Conservation (phyloP, 768 basidiomycete species). For the Lyophyllum shimeji region DNA sequence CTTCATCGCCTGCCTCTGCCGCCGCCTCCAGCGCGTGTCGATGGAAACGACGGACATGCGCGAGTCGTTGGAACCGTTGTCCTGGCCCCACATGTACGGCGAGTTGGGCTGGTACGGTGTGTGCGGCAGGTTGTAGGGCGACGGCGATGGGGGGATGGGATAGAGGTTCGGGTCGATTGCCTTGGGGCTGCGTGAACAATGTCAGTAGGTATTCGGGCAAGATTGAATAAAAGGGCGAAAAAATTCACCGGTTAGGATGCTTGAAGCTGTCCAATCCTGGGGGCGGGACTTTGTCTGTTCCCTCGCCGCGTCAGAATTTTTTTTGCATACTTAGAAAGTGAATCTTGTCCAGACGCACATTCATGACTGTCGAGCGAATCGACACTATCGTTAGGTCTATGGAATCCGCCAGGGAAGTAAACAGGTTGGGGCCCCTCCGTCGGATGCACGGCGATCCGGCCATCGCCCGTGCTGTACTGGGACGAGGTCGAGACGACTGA, state of each 20-base stretch:
- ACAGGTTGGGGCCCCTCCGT: constrained; percentile 19
- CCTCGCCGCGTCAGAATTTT: neutral
- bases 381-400: constrained; percentile 19
- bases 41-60: constrained; percentile 53
- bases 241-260: constrained; percentile 15
- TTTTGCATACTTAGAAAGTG: neutral
- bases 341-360: constrained; percentile 11
- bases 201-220: too few relatives aligned
- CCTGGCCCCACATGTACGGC: constrained; percentile 18
- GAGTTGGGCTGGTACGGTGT: constrained; percentile 20
- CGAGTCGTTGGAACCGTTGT: constrained; percentile 27
- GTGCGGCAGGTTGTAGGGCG: constrained; percentile 21
- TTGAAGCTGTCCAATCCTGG: constrained; percentile 14
- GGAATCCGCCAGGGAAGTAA: constrained; percentile 21
- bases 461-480: constrained; percentile 14
- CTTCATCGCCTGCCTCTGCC: constrained; percentile 89
- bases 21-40: constrained; percentile 63
- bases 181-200: constrained; percentile 12
- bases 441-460: constrained; percentile 9
- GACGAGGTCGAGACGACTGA: constrained; percentile 22
- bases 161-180: constrained; percentile 20
- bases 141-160: constrained; percentile 20
- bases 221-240: neutral
- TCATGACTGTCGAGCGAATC: constrained; percentile 19
- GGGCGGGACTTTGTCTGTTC: constrained; percentile 9